Base-by-base conservation (phyloP, 306 rosid species). In the Alnus rubra region DNA sequence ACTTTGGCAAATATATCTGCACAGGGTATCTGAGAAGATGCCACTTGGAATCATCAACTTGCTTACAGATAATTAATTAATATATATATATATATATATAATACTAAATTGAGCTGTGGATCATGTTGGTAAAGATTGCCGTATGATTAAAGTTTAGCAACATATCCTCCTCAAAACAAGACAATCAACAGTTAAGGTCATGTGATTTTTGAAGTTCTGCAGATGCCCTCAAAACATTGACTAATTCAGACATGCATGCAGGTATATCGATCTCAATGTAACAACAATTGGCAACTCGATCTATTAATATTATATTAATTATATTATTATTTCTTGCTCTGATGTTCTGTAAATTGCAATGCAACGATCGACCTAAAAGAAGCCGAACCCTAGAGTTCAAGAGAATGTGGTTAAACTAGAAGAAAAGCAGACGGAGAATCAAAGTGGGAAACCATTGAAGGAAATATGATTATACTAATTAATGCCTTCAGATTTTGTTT, bases 101-200 rank as follows among this genome's bases (percentile, higher is more conserved):
- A 75, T 85, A 63, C 76, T 78, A 73, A 77, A 82, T 67, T 65
- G 76, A 63, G 67, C 56, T 79, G 18, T 23, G 0, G 28, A 23
- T 50, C 19, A 7, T 18, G 49, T 35, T 73, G 30, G 31, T 12
- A 1, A 60, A 47, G n/a, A 30, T 52, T 52, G 15, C 56, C 59
- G 51, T 31, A 35, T 35, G 69, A 56, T 80, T 76, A 72, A 76
- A 78, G 67, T 76, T 6, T 47, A 75, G 49, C 82, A 56, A 65
- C 77, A 71, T 84, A 92, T 85, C 91, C 72, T 78, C 88, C 87
- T 74, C 82, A 23, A 76, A 88, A 88, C 88, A 85, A 72, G 88
- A 87, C 95, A 88, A 86, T 83, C 72, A 76, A 77, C 83, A 86
- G 76, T 74, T 74, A 82, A 71, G 80, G 76, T 74, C 88, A 80